Base-by-base conservation (phyloP, 108 stramenopile species). In the Cyclotella choctawhatcheeana region DNA sequence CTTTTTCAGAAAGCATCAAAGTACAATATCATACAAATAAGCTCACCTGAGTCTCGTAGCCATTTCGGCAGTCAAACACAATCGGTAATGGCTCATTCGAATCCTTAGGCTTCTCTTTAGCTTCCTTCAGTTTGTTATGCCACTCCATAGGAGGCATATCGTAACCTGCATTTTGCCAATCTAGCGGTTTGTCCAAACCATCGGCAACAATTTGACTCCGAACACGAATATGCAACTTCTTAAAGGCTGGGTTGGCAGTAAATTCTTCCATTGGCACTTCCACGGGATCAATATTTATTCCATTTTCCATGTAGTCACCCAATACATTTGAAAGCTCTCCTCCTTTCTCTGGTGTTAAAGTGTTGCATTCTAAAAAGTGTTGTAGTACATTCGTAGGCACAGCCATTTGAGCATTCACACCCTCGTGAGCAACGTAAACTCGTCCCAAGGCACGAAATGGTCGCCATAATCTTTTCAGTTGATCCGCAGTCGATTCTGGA, bases 391-490 rank as follows among this genome's bases (percentile, higher is more conserved):
- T 93, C 27, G 93, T 91, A 2, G 98, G 97, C 25, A 97, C 84
- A 37, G 93, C 86, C 97, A 99, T 97, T 91, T 99, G 98, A 10
- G 98, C 98, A 88, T 99, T 99, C 60, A 97, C 76, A 10, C 98
- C 98, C 71, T 99, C 98, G 3, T 72, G 52, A 18, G 98, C 98
- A 21, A 97, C 96, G 71, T 99, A 99, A 6, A 97, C 82, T 50
- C 98, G 67, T 40, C 98, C 98, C 20, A 96, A 78, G 14, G 92
- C 93, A 34, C 85, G 77, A 64, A 97, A 95, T 1, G 92, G 93
- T 53, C 84, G 81, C 97, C 97, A 98, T 24, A 51, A 48, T 53
- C 80, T 80, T 51, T 80, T 69, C 33, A 95, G 58, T 12, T 54
- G 40, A 29, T 71, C 43, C 22, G 90, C 91, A 76, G 88, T 89